Conservation (phyloP, 2,329 filamentous ascomycete genomes). For the Colletotrichum lindemuthianum region DNA sequence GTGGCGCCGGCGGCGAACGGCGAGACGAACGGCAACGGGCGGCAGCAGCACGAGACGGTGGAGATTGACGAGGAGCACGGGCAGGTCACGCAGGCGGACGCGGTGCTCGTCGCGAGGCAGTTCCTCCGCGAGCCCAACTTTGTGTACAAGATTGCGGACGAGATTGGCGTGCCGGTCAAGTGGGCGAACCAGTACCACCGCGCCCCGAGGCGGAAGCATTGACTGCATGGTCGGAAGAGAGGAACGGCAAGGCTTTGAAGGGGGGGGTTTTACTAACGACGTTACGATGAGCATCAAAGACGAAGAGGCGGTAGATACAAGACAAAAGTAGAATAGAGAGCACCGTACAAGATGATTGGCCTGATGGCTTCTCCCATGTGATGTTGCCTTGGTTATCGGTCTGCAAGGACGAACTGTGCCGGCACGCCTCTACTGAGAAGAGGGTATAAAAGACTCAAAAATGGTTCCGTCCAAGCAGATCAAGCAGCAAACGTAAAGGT, state of each 20-base stretch:
- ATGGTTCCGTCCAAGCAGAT: too few relatives aligned
- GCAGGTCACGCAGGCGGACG: conserved; percentile 64
- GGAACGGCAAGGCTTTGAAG: neutral
- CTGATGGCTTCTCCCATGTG: too few relatives aligned
- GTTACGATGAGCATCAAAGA: too few relatives aligned
- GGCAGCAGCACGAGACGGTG: conserved; percentile 37
- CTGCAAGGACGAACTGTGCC: too few relatives aligned
- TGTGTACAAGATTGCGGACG: conserved; percentile 76
- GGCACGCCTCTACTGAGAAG: too few relatives aligned
- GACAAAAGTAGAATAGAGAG: too few relatives aligned
- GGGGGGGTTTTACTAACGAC: neutral
- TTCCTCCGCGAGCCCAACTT: conserved; percentile 87
- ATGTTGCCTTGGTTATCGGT: too few relatives aligned
- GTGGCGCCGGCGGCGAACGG: conserved; percentile 49
- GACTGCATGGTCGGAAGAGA: conserved; percentile 18
- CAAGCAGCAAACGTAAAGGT: too few relatives aligned
- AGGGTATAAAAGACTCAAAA: too few relatives aligned
- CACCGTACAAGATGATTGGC: too few relatives aligned
- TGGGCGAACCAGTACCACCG: conserved; percentile 75
- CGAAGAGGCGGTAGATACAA: too few relatives aligned
- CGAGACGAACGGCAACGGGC: conserved; percentile 45
- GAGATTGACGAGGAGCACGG: conserved; percentile 54
- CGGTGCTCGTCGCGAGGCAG: conserved; percentile 78
- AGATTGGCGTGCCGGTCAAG: conserved; percentile 75
- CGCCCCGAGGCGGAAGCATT: conserved; percentile 45